A percentile compares a stretch with the other conserved stretches of the same genome.
Conservation (phyloP, 2,329 filamentous ascomycete species). For the Sporothrix phasma region DNA sequence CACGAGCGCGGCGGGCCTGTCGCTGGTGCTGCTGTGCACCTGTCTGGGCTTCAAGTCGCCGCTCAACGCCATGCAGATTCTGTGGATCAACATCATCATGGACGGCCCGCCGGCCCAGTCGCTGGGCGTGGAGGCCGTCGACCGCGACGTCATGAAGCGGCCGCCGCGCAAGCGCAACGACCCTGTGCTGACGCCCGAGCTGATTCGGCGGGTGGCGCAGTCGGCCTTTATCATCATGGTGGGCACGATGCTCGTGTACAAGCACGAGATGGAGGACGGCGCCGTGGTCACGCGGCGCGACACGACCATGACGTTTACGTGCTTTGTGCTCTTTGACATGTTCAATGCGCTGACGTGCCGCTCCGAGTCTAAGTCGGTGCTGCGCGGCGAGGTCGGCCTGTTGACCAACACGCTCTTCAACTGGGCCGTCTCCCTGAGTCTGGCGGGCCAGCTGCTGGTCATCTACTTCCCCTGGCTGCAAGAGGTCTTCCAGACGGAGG, state of each 20-base stretch:
- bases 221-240: constrained; percentile 84
- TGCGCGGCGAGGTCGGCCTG: constrained; percentile 73
- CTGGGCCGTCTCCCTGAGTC: constrained; percentile 77
- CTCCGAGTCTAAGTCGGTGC: constrained; percentile 78
- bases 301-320: constrained; percentile 98
- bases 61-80: constrained; percentile 97
- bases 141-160: constrained; percentile 85
- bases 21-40: constrained; percentile 84
- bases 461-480: constrained; percentile 94
- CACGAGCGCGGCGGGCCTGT: constrained; percentile 87
- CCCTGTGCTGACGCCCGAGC: constrained; percentile 74
- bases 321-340: constrained; percentile 99
- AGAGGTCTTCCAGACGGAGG: constrained; percentile 91
- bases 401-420: constrained; percentile 92
- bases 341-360: constrained; percentile 94
- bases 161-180: constrained; percentile 81
- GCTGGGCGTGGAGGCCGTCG: constrained; percentile 87
- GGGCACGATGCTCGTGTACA: constrained; percentile 85
- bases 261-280: constrained; percentile 79
- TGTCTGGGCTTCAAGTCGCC: constrained; percentile 90
- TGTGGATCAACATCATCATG: constrained; percentile 99
- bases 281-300: constrained; percentile 80
- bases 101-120: constrained; percentile 96
- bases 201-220: constrained; percentile 77
- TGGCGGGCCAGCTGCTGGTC: constrained; percentile 79